Percentiles rank a stretch among this genome's conserved stretches.
phyloP scores from a whole-genome alignment of 208 protist species.

The Leishmania tarentolae region DNA sequence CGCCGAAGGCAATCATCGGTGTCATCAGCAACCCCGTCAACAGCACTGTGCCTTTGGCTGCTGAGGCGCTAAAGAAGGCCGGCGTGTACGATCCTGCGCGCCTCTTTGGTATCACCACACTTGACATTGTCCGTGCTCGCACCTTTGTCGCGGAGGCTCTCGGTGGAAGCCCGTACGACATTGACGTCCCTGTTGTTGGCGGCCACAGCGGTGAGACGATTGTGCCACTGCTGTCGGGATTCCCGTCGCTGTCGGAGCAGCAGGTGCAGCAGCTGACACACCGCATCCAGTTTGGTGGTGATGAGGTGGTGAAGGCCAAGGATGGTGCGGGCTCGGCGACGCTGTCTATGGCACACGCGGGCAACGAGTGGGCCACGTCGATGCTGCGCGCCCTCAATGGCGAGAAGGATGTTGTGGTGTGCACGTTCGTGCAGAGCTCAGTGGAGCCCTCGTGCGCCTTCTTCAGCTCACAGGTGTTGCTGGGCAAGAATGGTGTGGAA shows the following conservation, averaged over 20 bases:
- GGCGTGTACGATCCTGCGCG: slow-evolving; percentile 83
- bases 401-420: slow-evolving; percentile 84
- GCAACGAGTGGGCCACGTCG: slow-evolving; percentile 60
- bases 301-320: slow-evolving; percentile 92
- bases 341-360: slow-evolving; percentile 61
- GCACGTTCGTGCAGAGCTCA: slow-evolving; percentile 70
- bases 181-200: slow-evolving; percentile 91
- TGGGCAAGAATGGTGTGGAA: slow-evolving; percentile 79
- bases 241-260: slow-evolving; percentile 47
- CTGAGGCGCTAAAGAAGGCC: slow-evolving; percentile 88
- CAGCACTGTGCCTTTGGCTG: slow-evolving; percentile 94
- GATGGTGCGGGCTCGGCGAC: slow-evolving; percentile 86
- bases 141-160: slow-evolving; percentile 80
- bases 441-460: slow-evolving; percentile 54
- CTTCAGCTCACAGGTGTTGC: slow-evolving; percentile 78
- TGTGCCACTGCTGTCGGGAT: slow-evolving; percentile 90
- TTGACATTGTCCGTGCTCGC: slow-evolving; percentile 85
- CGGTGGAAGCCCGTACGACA: slow-evolving; percentile 48
- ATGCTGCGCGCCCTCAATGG: slow-evolving; percentile 73
- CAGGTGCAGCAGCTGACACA: slow-evolving; percentile 81
- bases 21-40: slow-evolving; percentile 96
- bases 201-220: slow-evolving; percentile 95
- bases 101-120: slow-evolving; percentile 93
- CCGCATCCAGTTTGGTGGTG: slow-evolving; percentile 85
- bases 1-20: slow-evolving; percentile 90